These are phyloP conservation scores for Dioszegia crocea DNA, from an alignment of 768 basidiomycete genomes.

Conservation along the genomic window DNA sequence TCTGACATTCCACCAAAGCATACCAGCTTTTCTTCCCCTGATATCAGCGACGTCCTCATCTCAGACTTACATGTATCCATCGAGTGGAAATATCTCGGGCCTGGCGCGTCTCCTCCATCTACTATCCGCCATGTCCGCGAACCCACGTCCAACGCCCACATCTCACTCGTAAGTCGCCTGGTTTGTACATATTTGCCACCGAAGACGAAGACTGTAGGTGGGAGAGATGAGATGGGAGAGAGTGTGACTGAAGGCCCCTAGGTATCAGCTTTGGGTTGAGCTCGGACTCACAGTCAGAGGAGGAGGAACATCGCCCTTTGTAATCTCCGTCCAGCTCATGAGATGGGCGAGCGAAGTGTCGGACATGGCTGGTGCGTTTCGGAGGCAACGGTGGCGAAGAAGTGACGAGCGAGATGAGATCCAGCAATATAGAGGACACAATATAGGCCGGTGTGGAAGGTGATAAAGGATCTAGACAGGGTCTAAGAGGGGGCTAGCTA, in stretches of 20 bases:
- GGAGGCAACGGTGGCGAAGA: background rate
- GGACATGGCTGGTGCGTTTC: slow-evolving; percentile 16
- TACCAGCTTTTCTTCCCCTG: slow-evolving; percentile 78
- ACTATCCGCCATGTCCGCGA: slow-evolving; percentile 76
- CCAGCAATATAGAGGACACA: no score
- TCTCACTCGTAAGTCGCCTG: slow-evolving; percentile 80
- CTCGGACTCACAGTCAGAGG: slow-evolving; percentile 42
- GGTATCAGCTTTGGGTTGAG: background rate
- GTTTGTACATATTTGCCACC: slow-evolving; percentile 83
- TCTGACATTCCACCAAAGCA: slow-evolving; percentile 91
- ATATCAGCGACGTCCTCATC: slow-evolving; percentile 10
- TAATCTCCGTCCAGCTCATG: slow-evolving; percentile 39
- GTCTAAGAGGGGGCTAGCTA: no score
- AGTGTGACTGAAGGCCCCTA: slow-evolving; percentile 45
- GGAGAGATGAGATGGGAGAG: slow-evolving; percentile 26
- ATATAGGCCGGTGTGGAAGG: no score
- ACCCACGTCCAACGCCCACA: slow-evolving; percentile 82
- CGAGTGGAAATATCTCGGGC: slow-evolving; percentile 90
- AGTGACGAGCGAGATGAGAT: no score
- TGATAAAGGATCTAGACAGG: no score
- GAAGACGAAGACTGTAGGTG: slow-evolving; percentile 44
- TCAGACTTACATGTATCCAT: slow-evolving; percentile 62
- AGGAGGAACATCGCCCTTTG: slow-evolving; percentile 42
- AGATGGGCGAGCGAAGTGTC: slow-evolving; percentile 38
- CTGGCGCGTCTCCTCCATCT: slow-evolving; percentile 57